A percentile compares a stretch with the other conserved stretches of the same genome.
Conservation (phyloP, 768 basidiomycete species). For the Trametes cingulata region DNA sequence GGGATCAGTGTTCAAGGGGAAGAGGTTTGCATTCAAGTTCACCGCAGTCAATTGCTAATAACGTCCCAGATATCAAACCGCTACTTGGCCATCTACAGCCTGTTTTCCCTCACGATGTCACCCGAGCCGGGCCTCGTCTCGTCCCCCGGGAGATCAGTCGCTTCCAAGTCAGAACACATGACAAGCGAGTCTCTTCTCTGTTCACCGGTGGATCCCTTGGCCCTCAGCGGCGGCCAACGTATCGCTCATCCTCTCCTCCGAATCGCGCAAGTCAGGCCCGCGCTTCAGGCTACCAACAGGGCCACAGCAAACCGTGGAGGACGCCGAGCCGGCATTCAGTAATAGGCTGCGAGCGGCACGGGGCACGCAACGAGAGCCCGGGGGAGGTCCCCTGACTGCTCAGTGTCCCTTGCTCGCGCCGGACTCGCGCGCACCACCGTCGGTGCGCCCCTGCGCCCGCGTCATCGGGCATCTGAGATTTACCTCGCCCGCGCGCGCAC, state of each 20-base stretch:
- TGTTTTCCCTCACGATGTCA: background rate
- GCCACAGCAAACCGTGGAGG: background rate
- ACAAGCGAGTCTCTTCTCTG: background rate
- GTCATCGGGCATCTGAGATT: background rate
- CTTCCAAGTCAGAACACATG: slow-evolving; percentile 2
- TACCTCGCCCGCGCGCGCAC: too few species aligned
- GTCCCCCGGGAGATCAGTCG: background rate
- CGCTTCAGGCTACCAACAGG: background rate
- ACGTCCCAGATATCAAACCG: background rate
- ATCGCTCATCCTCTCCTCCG: background rate
- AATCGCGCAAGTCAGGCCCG: background rate
- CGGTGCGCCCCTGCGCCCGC: background rate
- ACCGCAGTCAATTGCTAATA: background rate
- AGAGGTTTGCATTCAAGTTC: background rate
- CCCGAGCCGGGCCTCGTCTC: background rate
- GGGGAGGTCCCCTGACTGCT: background rate
- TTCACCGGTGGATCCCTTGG: background rate
- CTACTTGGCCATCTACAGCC: background rate
- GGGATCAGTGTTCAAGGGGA: too few species aligned
- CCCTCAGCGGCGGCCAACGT: background rate
- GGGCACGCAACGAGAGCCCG: background rate
- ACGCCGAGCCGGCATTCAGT: background rate
- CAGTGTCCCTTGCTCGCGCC: background rate
- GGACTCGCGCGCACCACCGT: background rate
- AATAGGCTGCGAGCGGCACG: slow-evolving; percentile 3